A percentile compares a stretch with the other conserved stretches of the same genome.
Evolutionary conservation across 305 asterid species (phyloP).

Genomic region (Salvia sclarea): DNA sequence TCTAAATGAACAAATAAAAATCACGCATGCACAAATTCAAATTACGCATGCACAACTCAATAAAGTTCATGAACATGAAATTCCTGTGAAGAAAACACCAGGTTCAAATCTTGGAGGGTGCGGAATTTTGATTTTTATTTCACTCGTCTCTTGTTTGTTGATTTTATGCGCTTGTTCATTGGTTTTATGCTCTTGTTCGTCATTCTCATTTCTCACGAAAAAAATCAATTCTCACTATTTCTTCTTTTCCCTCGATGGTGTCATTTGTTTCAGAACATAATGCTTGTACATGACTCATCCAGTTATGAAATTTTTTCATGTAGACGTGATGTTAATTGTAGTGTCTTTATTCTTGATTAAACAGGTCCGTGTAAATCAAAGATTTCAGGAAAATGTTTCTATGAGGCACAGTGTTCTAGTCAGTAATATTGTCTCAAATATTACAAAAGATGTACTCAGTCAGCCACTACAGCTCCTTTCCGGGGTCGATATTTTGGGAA

Average conservation of each 20-base stretch:
- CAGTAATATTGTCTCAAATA: slow-evolving; percentile 77
- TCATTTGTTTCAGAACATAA: slow-evolving; percentile 24
- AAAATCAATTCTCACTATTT: neutral
- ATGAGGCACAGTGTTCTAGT: slow-evolving; percentile 85
- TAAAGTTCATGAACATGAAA: no score
- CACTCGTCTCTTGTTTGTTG: no score
- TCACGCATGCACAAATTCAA: no score
- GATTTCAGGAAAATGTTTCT: slow-evolving; percentile 81
- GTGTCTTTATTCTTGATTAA: slow-evolving; percentile 29
- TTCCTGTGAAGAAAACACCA: no score
- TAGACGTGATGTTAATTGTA: slow-evolving; percentile 21
- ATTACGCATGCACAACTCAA: no score
- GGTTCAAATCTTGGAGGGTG: no score
- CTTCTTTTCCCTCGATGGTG: slow-evolving; percentile 4
- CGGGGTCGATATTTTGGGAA: slow-evolving; percentile 98
- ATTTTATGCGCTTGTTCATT: no score
- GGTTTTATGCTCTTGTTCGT: no score
- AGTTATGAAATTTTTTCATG: slow-evolving; percentile 19
- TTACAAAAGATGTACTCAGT: slow-evolving; percentile 94
- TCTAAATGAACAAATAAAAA: no score
- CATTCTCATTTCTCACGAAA: neutral
- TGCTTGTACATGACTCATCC: neutral
- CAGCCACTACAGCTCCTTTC: slow-evolving; percentile 98
- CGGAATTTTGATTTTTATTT: no score
- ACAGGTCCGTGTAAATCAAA: slow-evolving; percentile 91